Base-by-base conservation (phyloP, 495 filamentous ascomycete genomes). In the Cenococcum geophilum region DNA sequence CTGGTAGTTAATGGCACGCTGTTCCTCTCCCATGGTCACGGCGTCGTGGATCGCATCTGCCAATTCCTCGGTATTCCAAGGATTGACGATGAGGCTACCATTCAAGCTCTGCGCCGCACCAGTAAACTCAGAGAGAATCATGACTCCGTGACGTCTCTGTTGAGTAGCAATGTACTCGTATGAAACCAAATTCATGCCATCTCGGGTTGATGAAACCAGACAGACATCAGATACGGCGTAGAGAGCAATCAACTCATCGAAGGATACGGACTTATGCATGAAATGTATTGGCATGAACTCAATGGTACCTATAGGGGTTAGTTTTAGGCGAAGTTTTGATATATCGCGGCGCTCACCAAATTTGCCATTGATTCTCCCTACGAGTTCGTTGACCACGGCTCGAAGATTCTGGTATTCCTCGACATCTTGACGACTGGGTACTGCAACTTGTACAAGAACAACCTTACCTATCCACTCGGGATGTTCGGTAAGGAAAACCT, bases 101-200 rank as follows among this genome's bases (percentile, higher is more conserved):
- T 89, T 89, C 64, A 96, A 81, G 51, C 86, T 91, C 57, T 92
- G 86, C 0, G 92, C 89, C 0, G 92, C 91, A 1, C 92, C 92
- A 0, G 91, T 87, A 68, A 96, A 95, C 69, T 96, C 92, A 51
- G 91, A 96, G 10, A 97, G 80, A 22, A 96, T 88, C 79, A 97
- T 87, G 4, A 89, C 87, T 6, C 92, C 92, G 68, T 95, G 87
- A 10, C 86, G 81, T 63, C 91, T 80, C 61, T 86, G 77, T 69
- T 96, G 92, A 35, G 86, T 90, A 1, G 92, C 92, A 52, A 96
- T 91, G 74, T 96, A 97, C 73, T 97, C 92, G 75, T 91, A 96
- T 22, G 89, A 91, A 23, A 97, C 92, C 10, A 96, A 82, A 70
- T 97, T 97, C 92, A 97, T 96, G 60, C 92, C 92, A 69, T 96